Evolutionary conservation across 768 basidiomycete species (phyloP), one percentile per base, ranked within the genome.

Genomic region (Filobasidium floriforme): DNA sequence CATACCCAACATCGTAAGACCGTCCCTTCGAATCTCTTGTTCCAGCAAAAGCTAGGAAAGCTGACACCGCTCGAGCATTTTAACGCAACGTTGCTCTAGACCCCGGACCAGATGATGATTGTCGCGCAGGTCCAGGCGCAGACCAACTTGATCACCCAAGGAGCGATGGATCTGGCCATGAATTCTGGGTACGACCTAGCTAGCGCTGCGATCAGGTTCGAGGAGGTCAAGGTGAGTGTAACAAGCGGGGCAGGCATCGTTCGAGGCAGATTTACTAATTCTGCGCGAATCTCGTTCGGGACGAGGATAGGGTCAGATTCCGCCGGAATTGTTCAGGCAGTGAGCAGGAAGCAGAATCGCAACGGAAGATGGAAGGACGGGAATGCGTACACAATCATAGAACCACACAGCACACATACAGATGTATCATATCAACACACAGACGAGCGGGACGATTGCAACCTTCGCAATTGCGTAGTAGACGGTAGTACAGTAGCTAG

Each of bases 181-280:
- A 86, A 86, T 59, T 96, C 93, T 74, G 85, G 81, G 9, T 98
- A 92, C 92, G 85, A 92, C 74, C 72, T 89, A 60, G 85, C 86
- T 54, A 82, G 83, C 66, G 96, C 96, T 0, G 73, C 91, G 28
- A 83, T 83, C 60, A 93, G 94, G 74, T 98, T 92, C 78, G 86
- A 91, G 73, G 83, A 89, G 76, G 88, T 97, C 72, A 76, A 75
- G 67, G 76, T 75, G 41, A 68, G 69, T n/a, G n/a, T n/a, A n/a
- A n/a, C n/a, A n/a, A n/a, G n/a, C n/a, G n/a, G n/a, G n/a, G n/a
- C n/a, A n/a, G n/a, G n/a, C n/a, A n/a, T n/a, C n/a, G n/a, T n/a
- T n/a, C n/a, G n/a, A n/a, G n/a, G n/a, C n/a, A n/a, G n/a, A n/a
- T n/a, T n/a, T n/a, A n/a, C 32, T 37, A 37, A 37, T 37, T 9